Base-by-base conservation (phyloP, 768 basidiomycete genomes). In the Suillus placidus region DNA sequence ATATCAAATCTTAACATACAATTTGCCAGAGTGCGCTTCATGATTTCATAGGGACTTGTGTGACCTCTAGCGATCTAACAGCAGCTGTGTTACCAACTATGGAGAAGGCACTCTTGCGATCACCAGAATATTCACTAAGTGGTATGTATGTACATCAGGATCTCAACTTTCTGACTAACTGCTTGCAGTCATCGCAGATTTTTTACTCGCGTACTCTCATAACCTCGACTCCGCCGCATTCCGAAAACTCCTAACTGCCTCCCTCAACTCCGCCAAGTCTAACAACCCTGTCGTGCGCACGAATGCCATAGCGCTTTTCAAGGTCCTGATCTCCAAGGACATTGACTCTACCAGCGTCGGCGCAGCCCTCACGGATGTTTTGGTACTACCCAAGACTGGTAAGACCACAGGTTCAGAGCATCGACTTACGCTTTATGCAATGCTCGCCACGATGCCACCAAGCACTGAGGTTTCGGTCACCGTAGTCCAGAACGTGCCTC, bases 351-450 rank as follows among this genome's bases (percentile, higher is more conserved):
- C 79, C 6, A 80, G 84, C 30, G 70, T 81, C 12, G 79, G 81
- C 7, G 67, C 80, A 1, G 83, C 87, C 13, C 83, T 88, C 2
- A 80, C 80, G 10, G 94, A 97, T 67, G 76, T 95, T 6, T 79
- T 95, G 12, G 79, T 80, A n/a, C 82, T 94, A 0, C 92, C 94
- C 2, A 89, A 90, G 70, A 76, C 88, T 0, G 92, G 94, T 26
- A 99, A 97, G 81, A 93, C 95, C 0, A 80, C 89, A 1, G 94
- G 94, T 2, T 85, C 92, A 2, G 97, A 97, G 64, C 95, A 99
- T 74, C 88, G 96, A 20, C 75, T 88, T 6, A 82, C 90, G 0
- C 80, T 99, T 10, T 96, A 94, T 77, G 83, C 86, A 1, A 94
- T 99, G 88, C 82, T 95, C 2, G 78, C 82, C 2, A 72, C 72